These are phyloP conservation scores for Neurospora sp. DNA, from an alignment of 495 filamentous ascomycete species.

Conservation along the genomic window DNA sequence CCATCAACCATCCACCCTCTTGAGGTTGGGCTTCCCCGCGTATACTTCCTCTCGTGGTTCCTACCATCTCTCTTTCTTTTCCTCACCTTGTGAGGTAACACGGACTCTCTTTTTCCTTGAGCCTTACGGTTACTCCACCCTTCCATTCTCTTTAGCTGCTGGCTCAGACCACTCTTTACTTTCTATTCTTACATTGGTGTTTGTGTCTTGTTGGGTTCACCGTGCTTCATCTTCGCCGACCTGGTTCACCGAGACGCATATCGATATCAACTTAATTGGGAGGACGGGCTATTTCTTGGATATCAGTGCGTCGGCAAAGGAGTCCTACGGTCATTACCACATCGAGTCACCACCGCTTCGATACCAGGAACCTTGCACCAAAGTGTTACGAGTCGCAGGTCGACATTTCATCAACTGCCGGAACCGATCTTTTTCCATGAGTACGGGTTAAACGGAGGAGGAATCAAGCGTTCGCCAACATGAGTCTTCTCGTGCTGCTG, in stretches of 20 bases:
- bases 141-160: slow-evolving; percentile 39
- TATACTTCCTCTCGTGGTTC: slow-evolving; percentile 17
- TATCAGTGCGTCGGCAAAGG: background rate
- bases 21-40: slow-evolving; percentile 22
- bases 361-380: background rate
- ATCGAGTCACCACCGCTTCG: background rate
- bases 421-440: slow-evolving; percentile 11
- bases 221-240: background rate
- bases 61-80: slow-evolving; percentile 8
- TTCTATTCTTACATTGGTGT: slow-evolving; percentile 19
- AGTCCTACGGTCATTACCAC: background rate
- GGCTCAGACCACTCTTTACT: slow-evolving; percentile 47
- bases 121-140: slow-evolving; percentile 5
- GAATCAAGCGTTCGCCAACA: slow-evolving; percentile 21
- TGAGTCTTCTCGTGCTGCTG: slow-evolving; percentile 29
- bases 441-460: slow-evolving; percentile 13
- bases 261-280: background rate
- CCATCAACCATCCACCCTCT: background rate
- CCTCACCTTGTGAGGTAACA: slow-evolving; percentile 21
- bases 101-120: slow-evolving; percentile 8
- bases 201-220: slow-evolving; percentile 1
- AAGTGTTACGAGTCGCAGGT: slow-evolving; percentile 35
- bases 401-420: slow-evolving; percentile 29
- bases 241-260: background rate
- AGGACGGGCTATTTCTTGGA: background rate